Conservation (phyloP, 2,329 filamentous ascomycete genomes). For the Pyrenophora graminea region DNA sequence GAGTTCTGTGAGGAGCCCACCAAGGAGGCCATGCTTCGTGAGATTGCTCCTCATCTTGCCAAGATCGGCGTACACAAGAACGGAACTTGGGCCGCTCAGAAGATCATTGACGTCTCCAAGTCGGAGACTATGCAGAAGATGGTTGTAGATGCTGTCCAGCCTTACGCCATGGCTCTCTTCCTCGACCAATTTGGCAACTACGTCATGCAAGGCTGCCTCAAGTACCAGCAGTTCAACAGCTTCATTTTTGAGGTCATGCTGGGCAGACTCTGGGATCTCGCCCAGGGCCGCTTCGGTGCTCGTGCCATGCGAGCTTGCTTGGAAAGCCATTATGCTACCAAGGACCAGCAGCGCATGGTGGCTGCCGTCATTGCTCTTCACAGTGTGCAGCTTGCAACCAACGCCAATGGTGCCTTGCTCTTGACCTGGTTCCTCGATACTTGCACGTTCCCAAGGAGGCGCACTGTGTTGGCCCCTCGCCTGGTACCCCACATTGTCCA, state of each 20-base stretch:
- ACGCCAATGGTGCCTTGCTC: slow-evolving; percentile 90
- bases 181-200: slow-evolving; percentile 99
- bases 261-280: slow-evolving; percentile 87
- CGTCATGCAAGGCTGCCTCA: slow-evolving; percentile 92
- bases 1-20: slow-evolving; percentile 91
- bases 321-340: slow-evolving; percentile 92
- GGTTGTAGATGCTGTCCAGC: slow-evolving; percentile 81
- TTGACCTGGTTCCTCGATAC: slow-evolving; percentile 98
- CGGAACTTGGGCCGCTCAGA: slow-evolving; percentile 97
- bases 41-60: slow-evolving; percentile 88
- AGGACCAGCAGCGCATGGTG: slow-evolving; percentile 93
- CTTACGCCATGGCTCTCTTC: slow-evolving; percentile 89
- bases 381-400: slow-evolving; percentile 94
- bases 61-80: slow-evolving; percentile 99
- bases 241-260: slow-evolving; percentile 99
- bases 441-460: slow-evolving; percentile 89
- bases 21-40: slow-evolving; percentile 85
- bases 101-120: slow-evolving; percentile 97
- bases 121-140: slow-evolving; percentile 78
- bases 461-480: slow-evolving; percentile 87
- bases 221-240: slow-evolving; percentile 87
- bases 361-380: slow-evolving; percentile 94
- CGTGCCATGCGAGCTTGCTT: slow-evolving; percentile 95
- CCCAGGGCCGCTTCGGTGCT: slow-evolving; percentile 91
- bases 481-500: slow-evolving; percentile 92